Evolutionary conservation across 345 rosid species (phyloP), one percentile per base, ranked within the genome.

Genomic region (Citrus reticulata): DNA sequence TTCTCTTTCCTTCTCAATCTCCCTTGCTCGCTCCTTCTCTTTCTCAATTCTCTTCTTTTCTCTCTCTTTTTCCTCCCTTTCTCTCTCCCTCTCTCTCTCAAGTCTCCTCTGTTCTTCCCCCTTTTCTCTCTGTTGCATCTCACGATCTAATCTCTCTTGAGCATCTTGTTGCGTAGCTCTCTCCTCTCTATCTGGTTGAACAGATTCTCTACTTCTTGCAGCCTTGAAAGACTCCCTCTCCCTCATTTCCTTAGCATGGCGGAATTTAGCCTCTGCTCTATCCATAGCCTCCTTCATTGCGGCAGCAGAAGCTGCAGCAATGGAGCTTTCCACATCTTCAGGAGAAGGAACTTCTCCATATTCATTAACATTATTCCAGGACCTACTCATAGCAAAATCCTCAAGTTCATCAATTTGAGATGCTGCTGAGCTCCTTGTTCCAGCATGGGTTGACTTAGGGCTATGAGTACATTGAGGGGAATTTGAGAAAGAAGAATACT

Each of bases 281-380:
- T 94, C 97, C 99, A 96, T 93, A 68, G 98, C 99, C 78, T 93
- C 95, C 85, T 94, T 94, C 95, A 94, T 94, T 55, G 97, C 98
- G 62, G 98, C 99, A 81, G 97, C 94, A 79, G 98, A 92, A 79
- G 94, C 92, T 59, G 90, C 97, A 84, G 98, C 99, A 74, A 83
- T 79, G 72, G 95, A 90, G 70, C 78, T 85, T 70, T 88, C 97
- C 69, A 85, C 67, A 78, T 90, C 98, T 35, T 89, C 95, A 80
- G 81, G 83, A 76, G 84, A 81, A 76, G 84, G 81, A 77, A 74
- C 81, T 2, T 91, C 89, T 66, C 83, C 80, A 67, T 83, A 77
- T 73, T 90, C 93, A 80, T 83, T 82, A 49, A 78, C 71, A 84
- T 78, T 87, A 77, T 74, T 84, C 25, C 65, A 89, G 58, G 79